These are phyloP conservation scores for Pisolithus marmoratus DNA, from an alignment of 768 basidiomycete species.

Conservation along the genomic window DNA sequence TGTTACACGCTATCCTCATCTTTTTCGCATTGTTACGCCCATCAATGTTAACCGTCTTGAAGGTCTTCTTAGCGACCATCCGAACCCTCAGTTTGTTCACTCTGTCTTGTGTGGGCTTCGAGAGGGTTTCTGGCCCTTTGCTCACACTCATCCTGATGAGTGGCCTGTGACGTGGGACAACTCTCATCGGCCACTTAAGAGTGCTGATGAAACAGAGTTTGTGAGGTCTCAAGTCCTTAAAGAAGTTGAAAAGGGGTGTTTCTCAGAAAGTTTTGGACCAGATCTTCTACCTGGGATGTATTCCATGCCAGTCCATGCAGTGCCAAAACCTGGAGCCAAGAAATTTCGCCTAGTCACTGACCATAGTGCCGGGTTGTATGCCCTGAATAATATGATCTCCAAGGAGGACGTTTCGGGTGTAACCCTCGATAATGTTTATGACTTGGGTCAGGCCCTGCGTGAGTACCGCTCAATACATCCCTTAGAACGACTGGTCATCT, in stretches of 20 bases:
- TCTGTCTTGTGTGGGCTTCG: slow-evolving; percentile 27
- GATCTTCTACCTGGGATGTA: slow-evolving; percentile 37
- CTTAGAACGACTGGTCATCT: neutral
- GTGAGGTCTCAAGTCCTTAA: slow-evolving; percentile 14
- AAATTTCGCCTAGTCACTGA: slow-evolving; percentile 35
- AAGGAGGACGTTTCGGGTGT: slow-evolving; percentile 16
- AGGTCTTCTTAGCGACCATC: slow-evolving; percentile 25
- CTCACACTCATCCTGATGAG: slow-evolving; percentile 14
- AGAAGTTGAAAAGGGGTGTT: slow-evolving; percentile 1
- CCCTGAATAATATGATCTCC: slow-evolving; percentile 33
- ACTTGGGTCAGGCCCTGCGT: slow-evolving; percentile 18
- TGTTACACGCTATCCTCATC: slow-evolving; percentile 17
- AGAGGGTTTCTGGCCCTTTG: slow-evolving; percentile 44
- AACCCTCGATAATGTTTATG: slow-evolving; percentile 30
- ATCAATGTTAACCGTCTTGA: slow-evolving; percentile 31
- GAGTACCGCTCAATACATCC: accelerated
- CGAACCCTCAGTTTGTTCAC: slow-evolving; percentile 32
- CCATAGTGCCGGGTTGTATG: slow-evolving; percentile 29
- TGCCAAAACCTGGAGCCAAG: slow-evolving; percentile 36
- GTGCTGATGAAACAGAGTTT: slow-evolving; percentile 14
- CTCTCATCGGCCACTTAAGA: slow-evolving; percentile 13
- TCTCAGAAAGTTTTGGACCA: slow-evolving; percentile 21
- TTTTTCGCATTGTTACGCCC: slow-evolving; percentile 34
- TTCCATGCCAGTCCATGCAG: slow-evolving; percentile 31
- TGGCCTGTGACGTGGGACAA: slow-evolving; percentile 23